These are phyloP conservation scores for Boletus vinaceobasis DNA, from an alignment of 768 basidiomycete genomes.

Conservation along the genomic window DNA sequence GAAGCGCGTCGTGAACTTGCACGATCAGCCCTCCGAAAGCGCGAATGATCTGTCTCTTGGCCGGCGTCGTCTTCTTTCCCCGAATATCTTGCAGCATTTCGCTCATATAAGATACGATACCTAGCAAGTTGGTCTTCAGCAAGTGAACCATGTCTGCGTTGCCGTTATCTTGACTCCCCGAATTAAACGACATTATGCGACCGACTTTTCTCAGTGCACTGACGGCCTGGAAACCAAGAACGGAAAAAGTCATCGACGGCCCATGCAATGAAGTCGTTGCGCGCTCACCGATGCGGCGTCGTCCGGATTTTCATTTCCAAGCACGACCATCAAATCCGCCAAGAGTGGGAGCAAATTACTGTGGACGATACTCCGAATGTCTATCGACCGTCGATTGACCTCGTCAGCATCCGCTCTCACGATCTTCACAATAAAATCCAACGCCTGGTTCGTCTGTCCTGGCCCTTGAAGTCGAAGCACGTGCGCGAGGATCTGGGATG, in stretches of 20 bases:
- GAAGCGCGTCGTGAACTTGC: constrained; percentile 67
- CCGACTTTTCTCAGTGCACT: constrained; percentile 46
- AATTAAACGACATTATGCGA: constrained; percentile 25
- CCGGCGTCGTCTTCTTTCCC: constrained; percentile 64
- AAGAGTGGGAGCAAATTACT: constrained; percentile 69
- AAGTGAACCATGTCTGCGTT: constrained; percentile 50
- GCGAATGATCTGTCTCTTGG: constrained; percentile 76
- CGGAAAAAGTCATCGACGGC: constrained; percentile 33
- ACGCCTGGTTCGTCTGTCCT: constrained; percentile 52
- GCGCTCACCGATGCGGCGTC: constrained; percentile 43
- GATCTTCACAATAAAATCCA: constrained; percentile 61
- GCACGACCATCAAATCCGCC: constrained; percentile 67
- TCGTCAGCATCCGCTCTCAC: constrained; percentile 45
- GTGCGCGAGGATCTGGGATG: constrained; percentile 60
- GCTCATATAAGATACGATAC: constrained; percentile 79
- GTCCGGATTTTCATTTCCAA: constrained; percentile 65
- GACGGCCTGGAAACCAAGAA: constrained; percentile 41
- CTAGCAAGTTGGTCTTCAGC: constrained; percentile 75
- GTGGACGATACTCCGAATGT: constrained; percentile 52
- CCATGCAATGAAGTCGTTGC: constrained; percentile 4
- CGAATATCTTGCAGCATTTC: constrained; percentile 83
- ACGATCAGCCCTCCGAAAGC: constrained; percentile 72
- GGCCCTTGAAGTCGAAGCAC: constrained; percentile 59
- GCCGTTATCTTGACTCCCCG: constrained; percentile 26
- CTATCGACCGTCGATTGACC: constrained; percentile 32